These are phyloP conservation scores for Trichoderma erinaceum DNA, from an alignment of 495 filamentous ascomycete genomes.

Conservation along the genomic window DNA sequence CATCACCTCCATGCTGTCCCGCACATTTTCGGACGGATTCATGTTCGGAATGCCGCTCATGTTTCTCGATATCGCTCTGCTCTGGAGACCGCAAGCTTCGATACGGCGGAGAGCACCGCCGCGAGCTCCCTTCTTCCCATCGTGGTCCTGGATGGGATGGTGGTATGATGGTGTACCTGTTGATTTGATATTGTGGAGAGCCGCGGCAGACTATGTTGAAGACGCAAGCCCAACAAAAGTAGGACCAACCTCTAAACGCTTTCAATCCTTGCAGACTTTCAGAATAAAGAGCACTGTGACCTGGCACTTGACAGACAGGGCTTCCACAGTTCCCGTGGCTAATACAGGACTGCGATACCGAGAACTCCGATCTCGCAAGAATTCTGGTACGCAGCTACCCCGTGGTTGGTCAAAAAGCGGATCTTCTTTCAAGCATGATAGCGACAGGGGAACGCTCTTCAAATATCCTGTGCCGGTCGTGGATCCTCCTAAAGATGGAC, in stretches of 20 bases:
- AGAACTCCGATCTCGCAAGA: slow-evolving; percentile 14
- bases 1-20: slow-evolving; percentile 14
- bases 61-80: slow-evolving; percentile 20
- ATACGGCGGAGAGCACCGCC: slow-evolving; percentile 16
- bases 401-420: slow-evolving; percentile 15
- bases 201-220: slow-evolving; percentile 17
- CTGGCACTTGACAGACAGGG: slow-evolving; percentile 11
- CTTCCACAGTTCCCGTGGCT: slow-evolving; percentile 13
- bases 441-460: slow-evolving; percentile 14
- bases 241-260: slow-evolving; percentile 2
- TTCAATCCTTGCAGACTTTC: slow-evolving; percentile 14
- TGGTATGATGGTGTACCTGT: slow-evolving; percentile 18
- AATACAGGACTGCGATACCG: slow-evolving; percentile 15
- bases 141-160: slow-evolving; percentile 23
- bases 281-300: slow-evolving; percentile 12
- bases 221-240: slow-evolving; percentile 7
- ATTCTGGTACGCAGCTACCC: not conserved
- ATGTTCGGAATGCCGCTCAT: slow-evolving; percentile 19
- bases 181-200: slow-evolving; percentile 15
- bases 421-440: slow-evolving; percentile 11
- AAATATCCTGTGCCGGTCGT: slow-evolving; percentile 15
- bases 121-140: slow-evolving; percentile 16
- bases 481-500: slow-evolving; percentile 9
- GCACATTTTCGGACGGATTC: slow-evolving; percentile 17
- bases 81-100: slow-evolving; percentile 19